These are phyloP conservation scores for Diaporthe sp. DNA, from an alignment of 2,329 filamentous ascomycete species.

Conservation along the genomic window DNA sequence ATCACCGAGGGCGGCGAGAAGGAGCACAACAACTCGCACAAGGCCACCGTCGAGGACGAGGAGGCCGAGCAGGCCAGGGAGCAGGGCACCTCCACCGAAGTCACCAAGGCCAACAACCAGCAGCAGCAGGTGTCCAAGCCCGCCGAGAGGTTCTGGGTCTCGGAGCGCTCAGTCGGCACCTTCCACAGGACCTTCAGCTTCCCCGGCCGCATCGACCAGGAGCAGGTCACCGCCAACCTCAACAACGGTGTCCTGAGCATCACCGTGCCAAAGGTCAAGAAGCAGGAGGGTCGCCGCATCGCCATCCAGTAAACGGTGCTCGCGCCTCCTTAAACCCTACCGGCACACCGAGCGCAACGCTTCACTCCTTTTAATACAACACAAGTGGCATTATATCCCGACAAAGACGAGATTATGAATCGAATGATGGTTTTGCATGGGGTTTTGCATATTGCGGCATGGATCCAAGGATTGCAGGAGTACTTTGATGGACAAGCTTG, in stretches of 20 bases:
- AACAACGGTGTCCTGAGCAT: constrained; percentile 76
- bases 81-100: constrained; percentile 46
- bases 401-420: neutral
- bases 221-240: constrained; percentile 71
- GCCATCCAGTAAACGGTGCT: constrained; percentile 58
- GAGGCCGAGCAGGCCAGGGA: constrained; percentile 50
- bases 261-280: constrained; percentile 75
- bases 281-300: constrained; percentile 68
- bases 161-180: constrained; percentile 74
- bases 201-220: constrained; percentile 72
- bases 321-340: neutral
- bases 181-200: constrained; percentile 79
- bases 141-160: constrained; percentile 73
- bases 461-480: neutral
- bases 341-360: neutral
- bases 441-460: neutral
- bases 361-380: neutral
- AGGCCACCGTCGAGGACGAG: constrained; percentile 77
- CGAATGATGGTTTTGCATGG: constrained; percentile 13
- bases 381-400: neutral
- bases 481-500: neutral
- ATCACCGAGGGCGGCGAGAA: constrained; percentile 55
- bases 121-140: constrained; percentile 41
- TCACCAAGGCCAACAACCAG: constrained; percentile 41
- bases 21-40: constrained; percentile 53